Base-by-base conservation (phyloP, 2,329 filamentous ascomycete genomes). In the Aspergillus awamori region DNA sequence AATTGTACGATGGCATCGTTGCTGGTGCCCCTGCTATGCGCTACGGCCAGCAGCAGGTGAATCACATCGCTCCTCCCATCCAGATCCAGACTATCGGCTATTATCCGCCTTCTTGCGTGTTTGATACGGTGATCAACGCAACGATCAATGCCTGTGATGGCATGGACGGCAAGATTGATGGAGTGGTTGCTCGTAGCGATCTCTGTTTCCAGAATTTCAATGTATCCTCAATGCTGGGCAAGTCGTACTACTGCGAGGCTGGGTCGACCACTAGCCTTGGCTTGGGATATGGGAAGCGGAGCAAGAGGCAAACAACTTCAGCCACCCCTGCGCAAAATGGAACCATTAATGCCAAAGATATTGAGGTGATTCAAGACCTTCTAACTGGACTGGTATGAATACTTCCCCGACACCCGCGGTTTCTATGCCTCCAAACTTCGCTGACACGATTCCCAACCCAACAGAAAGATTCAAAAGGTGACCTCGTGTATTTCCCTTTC, bases 201-300 rank as follows among this genome's bases (percentile, higher is more conserved):
- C 48, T 52, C 8, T 52, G 48, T 28, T 20, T 52, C 48, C 48
- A 33, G 24, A 22, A 52, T 28, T 52, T 52, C 48, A 52, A 52
- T 17, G 24, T 52, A 28, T 52, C 48, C 5, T 30, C 24, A 11
- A 52, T 52, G 48, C 48, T 52, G 7, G 48, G 48, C 8, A n/a
- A 52, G 2, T 33, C 48, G 3, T 52, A 52, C 48, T 52, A 28
- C 11, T 36, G 48, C 24, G 48, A 28, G 8, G 48, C 22, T 11
- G 48, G 48, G 6, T 52, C 48, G 15, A 52, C 48, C 13, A 8
- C 28, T 28, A 52, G 48, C 30, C 48, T 52, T 17, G 48, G 48
- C 13, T 13, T 52, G 48, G 48, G 48, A 13, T 52, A 52, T 15
- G 48, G 48, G 11, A 52, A 52, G 48, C 13, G 11, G 33, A 36